phyloP scores from a whole-genome alignment of 2,329 filamentous ascomycete genomes.

The Aspergillus floridensis region DNA sequence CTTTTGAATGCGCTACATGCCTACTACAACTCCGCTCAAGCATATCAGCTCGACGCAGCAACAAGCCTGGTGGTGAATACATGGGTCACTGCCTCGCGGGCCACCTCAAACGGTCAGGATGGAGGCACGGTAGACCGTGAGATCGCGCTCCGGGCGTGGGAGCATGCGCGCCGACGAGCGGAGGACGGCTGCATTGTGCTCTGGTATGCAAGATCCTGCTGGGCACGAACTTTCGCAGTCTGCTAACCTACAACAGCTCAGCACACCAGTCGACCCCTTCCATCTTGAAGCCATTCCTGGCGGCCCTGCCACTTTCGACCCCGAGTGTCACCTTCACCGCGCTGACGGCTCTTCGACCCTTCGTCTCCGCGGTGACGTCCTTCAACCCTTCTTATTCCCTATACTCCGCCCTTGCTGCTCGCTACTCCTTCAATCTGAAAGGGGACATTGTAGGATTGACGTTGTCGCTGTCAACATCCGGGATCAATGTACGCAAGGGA shows the following conservation, averaged over 20 bases:
- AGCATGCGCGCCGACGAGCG: slow-evolving; percentile 88
- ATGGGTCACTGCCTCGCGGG: slow-evolving; percentile 78
- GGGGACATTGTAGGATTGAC: slow-evolving; percentile 75
- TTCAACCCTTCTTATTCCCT: slow-evolving; percentile 81
- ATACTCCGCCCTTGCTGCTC: slow-evolving; percentile 76
- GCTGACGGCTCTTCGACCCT: slow-evolving; percentile 77
- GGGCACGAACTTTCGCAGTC: neutral
- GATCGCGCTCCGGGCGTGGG: slow-evolving; percentile 82
- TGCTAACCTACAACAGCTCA: slow-evolving; percentile 56
- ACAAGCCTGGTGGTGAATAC: slow-evolving; percentile 94
- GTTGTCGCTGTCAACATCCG: slow-evolving; percentile 77
- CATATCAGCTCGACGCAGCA: slow-evolving; percentile 84
- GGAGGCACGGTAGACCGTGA: slow-evolving; percentile 79
- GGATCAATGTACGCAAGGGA: slow-evolving; percentile 79
- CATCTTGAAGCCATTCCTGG: slow-evolving; percentile 75
- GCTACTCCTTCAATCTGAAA: slow-evolving; percentile 74
- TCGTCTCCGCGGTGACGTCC: slow-evolving; percentile 82
- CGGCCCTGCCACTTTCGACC: slow-evolving; percentile 73
- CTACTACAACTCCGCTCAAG: slow-evolving; percentile 74
- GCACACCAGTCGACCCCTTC: slow-evolving; percentile 87
- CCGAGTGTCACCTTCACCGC: slow-evolving; percentile 74
- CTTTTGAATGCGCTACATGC: slow-evolving; percentile 90
- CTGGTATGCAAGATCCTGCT: slow-evolving; percentile 57
- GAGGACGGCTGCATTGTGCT: slow-evolving; percentile 93
- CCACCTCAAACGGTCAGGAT: slow-evolving; percentile 64